phyloP scores from a whole-genome alignment of 2,329 filamentous ascomycete species.

The Ophiosphaerella korrae region DNA sequence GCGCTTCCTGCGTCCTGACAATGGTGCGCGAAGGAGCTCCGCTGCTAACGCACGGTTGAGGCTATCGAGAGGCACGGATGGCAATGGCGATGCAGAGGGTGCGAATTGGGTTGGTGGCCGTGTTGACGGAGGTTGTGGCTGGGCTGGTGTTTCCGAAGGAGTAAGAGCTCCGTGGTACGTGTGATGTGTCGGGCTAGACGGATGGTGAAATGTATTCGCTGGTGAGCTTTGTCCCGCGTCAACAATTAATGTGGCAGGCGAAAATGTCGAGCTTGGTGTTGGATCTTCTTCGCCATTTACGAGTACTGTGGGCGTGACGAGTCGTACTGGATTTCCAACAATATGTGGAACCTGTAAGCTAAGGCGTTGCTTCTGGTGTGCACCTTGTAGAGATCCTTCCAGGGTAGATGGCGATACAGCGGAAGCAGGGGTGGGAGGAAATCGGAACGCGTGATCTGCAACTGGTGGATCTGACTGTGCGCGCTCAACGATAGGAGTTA shows the following conservation, averaged over 20 bases:
- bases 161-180: slow-evolving; percentile 28
- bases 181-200: slow-evolving; percentile 28
- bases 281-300: slow-evolving; percentile 56
- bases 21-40: slow-evolving; percentile 54
- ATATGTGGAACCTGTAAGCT: slow-evolving; percentile 69
- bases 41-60: slow-evolving; percentile 54
- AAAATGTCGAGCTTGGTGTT: slow-evolving; percentile 27
- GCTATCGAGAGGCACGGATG: slow-evolving; percentile 44
- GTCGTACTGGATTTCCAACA: slow-evolving; percentile 63
- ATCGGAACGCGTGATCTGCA: slow-evolving; percentile 43
- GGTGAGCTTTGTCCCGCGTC: slow-evolving; percentile 24
- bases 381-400: slow-evolving; percentile 29
- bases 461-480: slow-evolving; percentile 48
- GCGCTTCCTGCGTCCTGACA: slow-evolving; percentile 49
- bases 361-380: slow-evolving; percentile 54
- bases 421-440: slow-evolving; percentile 48
- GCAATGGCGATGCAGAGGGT: slow-evolving; percentile 7
- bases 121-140: slow-evolving; percentile 17
- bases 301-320: slow-evolving; percentile 64
- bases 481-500: slow-evolving; percentile 53
- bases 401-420: slow-evolving; percentile 38
- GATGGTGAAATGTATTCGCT: slow-evolving; percentile 23
- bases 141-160: slow-evolving; percentile 38
- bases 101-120: slow-evolving; percentile 14
- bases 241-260: slow-evolving; percentile 24